These are phyloP conservation scores for Effrenium voratum DNA, from an alignment of 73 alveolate species.

Conservation along the genomic window DNA sequence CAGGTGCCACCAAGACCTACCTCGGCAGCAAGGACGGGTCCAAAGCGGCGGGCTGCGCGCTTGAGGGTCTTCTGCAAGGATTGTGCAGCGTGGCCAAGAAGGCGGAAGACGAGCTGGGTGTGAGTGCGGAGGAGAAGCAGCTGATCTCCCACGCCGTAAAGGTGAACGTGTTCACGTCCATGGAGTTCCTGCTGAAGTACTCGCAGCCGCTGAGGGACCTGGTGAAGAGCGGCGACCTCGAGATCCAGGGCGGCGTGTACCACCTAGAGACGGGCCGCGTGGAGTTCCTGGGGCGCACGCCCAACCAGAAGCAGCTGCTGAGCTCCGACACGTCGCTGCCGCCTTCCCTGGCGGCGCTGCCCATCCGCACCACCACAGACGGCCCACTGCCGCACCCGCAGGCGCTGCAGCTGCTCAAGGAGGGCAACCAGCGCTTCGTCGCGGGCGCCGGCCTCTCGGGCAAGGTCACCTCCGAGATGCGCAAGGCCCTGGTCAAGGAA, in stretches of 20 bases:
- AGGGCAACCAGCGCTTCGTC: not conserved
- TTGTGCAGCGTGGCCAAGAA: not conserved
- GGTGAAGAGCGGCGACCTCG: not conserved
- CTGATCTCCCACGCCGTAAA: not conserved
- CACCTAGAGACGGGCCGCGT: constrained; percentile 3
- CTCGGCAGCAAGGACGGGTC: not conserved
- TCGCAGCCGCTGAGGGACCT: not conserved
- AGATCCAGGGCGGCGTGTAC: constrained; percentile 10
- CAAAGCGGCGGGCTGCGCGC: not conserved
- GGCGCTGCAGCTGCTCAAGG: not conserved
- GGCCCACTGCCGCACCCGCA: not conserved
- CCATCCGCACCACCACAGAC: constrained; percentile 7
- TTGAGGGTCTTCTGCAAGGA: not conserved
- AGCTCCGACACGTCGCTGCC: not conserved
- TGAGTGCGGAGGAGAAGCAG: not conserved
- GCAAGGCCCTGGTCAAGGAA: not conserved
- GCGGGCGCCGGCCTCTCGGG: not conserved
- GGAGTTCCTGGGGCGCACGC: constrained; percentile 8
- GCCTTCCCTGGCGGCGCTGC: constrained; percentile 20
- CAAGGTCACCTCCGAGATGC: not conserved
- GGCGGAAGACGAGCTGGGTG: not conserved
- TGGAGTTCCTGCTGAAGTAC: not conserved
- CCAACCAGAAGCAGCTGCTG: not conserved
- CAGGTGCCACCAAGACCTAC: not conserved
- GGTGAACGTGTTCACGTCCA: not conserved